Percentiles rank a stretch among this genome's conserved stretches.
phyloP scores from a whole-genome alignment of 257 asterid species.

The Plantago major region DNA sequence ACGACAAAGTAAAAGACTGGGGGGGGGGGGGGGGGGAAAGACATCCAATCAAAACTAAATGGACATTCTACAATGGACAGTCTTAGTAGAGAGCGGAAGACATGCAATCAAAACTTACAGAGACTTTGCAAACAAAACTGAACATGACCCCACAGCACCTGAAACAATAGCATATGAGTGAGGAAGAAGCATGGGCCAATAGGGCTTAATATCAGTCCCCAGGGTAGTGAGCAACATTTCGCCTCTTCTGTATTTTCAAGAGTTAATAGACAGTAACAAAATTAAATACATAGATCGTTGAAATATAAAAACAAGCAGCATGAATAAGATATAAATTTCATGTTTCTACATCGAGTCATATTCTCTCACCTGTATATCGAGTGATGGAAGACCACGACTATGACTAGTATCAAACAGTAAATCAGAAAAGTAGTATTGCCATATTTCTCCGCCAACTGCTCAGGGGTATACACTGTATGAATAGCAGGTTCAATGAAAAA shows the following conservation, averaged over 20 bases:
- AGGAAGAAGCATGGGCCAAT: conserved; percentile 94
- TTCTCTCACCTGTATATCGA: conserved; percentile 51
- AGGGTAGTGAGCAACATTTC: conserved; percentile 54
- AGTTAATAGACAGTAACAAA: conserved; percentile 18
- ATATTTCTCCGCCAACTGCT: conserved; percentile 91
- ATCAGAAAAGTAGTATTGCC: conserved; percentile 71
- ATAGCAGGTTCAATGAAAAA: conserved; percentile 11
- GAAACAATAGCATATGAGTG: conserved; percentile 92
- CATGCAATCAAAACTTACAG: conserved; percentile 48
- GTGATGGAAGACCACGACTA: conserved; percentile 66
- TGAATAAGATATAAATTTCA: conserved; percentile 9
- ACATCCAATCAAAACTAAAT: no score
- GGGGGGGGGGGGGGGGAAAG: no score
- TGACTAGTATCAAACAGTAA: conserved; percentile 70
- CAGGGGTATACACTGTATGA: conserved; percentile 84
- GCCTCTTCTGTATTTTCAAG: conserved; percentile 65
- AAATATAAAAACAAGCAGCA: conserved; percentile 13
- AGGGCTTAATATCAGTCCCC: conserved; percentile 57
- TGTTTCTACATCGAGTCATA: conserved; percentile 18
- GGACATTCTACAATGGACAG: conserved; percentile 18
- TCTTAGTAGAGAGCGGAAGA: conserved; percentile 20
- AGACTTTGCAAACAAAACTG: conserved; percentile 91
- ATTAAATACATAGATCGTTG: background rate
- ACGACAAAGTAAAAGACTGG: no score
- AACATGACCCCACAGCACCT: conserved; percentile 95